Conservation (phyloP, 768 basidiomycete species). For the Phylloporus sp. region DNA sequence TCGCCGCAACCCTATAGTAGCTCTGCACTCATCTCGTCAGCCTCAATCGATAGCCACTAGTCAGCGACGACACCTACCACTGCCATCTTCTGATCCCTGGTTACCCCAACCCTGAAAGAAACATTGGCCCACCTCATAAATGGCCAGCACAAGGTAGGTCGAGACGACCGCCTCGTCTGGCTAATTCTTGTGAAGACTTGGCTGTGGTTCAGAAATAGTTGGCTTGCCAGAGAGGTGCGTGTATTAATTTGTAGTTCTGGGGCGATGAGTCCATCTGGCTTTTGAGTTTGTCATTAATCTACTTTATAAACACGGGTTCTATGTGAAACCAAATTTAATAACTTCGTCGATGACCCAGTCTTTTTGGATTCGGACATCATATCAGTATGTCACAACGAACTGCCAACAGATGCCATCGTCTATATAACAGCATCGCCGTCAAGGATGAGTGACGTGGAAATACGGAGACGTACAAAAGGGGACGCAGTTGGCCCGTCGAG, state of each 20-base stretch:
- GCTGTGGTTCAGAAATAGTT: too few species aligned
- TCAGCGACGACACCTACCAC: constrained; percentile 56
- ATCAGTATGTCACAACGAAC: constrained; percentile 17
- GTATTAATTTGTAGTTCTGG: too few species aligned
- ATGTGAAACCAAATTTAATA: too few species aligned
- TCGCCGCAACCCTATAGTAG: constrained; percentile 82
- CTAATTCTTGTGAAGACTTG: too few species aligned
- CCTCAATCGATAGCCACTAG: background rate
- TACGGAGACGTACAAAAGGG: constrained; percentile 58
- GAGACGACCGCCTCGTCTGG: too few species aligned
- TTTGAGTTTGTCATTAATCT: too few species aligned
- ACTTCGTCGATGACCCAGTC: background rate
- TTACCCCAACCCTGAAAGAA: constrained; percentile 93
- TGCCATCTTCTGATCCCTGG: constrained; percentile 86
- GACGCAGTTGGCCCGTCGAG: constrained; percentile 91
- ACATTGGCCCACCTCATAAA: constrained; percentile 90
- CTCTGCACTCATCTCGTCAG: constrained; percentile 40
- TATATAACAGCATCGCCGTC: constrained; percentile 8
- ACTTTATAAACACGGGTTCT: too few species aligned
- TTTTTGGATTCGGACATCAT: background rate
- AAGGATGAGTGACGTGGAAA: background rate
- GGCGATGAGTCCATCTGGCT: too few species aligned
- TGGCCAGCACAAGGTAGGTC: constrained; percentile 83
- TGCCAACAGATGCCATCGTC: constrained; percentile 46
- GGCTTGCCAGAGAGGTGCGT: too few species aligned